These are phyloP conservation scores for Albifimbria verrucaria DNA, from an alignment of 2,329 filamentous ascomycete genomes.

Conservation along the genomic window DNA sequence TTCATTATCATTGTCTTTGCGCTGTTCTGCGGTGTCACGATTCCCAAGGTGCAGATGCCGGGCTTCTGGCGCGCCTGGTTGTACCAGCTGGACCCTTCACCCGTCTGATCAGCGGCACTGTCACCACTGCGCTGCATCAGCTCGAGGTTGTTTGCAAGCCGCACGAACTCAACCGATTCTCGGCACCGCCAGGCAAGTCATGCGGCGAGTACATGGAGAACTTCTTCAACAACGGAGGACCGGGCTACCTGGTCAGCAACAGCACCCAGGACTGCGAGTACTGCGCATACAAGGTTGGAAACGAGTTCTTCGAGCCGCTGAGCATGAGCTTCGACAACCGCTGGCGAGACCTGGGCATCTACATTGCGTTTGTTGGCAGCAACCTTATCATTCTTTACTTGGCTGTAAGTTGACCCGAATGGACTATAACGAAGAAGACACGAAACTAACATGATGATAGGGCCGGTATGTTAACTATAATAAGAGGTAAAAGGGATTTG, in stretches of 20 bases:
- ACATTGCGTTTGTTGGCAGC: slow-evolving; percentile 69
- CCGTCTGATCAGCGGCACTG: slow-evolving; percentile 74
- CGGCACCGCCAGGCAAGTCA: slow-evolving; percentile 59
- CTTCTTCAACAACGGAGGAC: slow-evolving; percentile 66
- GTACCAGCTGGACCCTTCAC: slow-evolving; percentile 81
- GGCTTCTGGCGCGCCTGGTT: slow-evolving; percentile 77
- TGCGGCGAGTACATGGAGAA: slow-evolving; percentile 73
- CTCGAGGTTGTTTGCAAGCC: slow-evolving; percentile 58
- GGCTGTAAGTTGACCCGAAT: slow-evolving; percentile 53
- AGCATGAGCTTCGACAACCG: slow-evolving; percentile 64
- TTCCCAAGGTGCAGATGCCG: slow-evolving; percentile 74
- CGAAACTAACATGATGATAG: no score
- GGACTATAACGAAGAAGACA: no score
- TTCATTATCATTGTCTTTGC: slow-evolving; percentile 80
- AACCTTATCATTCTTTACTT: slow-evolving; percentile 64
- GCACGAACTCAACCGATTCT: slow-evolving; percentile 65
- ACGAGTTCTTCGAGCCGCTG: slow-evolving; percentile 73
- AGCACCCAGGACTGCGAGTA: slow-evolving; percentile 69
- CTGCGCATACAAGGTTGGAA: slow-evolving; percentile 76
- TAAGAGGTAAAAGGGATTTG: slow-evolving; percentile 33
- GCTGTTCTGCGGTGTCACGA: slow-evolving; percentile 84
- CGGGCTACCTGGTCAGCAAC: slow-evolving; percentile 69
- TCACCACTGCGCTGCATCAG: slow-evolving; percentile 71
- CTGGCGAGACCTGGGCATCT: slow-evolving; percentile 83
- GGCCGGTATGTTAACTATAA: slow-evolving; percentile 53